Evolutionary conservation across 495 filamentous ascomycete species (phyloP), one percentile per base, ranked within the genome.

Genomic region (Penicillium antarcticum): DNA sequence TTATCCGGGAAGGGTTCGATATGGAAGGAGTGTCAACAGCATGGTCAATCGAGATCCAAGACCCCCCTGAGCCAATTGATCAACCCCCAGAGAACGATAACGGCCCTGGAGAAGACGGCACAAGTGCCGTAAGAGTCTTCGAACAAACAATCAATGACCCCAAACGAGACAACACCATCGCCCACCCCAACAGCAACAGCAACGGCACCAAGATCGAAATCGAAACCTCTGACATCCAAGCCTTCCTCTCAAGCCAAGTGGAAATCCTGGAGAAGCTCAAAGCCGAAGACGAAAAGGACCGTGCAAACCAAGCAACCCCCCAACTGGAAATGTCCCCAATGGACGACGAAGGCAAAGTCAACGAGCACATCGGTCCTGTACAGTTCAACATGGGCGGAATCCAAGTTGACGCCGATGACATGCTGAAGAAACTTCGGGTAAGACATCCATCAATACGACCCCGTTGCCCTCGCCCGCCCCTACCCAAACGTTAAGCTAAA

Each of bases 301-400:
- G 76, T 2, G 62, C 70, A 34, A 66, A 60, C 21, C 72, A 69
- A 50, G 60, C 61, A 51, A 55, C 61, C 14, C 70, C 63, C 17
- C 70, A 70, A 71, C 65, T 74, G 43, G 73, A 75, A 36, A 76
- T 73, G 72, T 71, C 72, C 3, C 69, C 68, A 13, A 57, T 74
- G 51, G 76, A 71, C 52, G 64, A 79, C 37, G 67, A 84, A 61
- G 80, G 82, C 34, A 76, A 78, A 49, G 86, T 95, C 40, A 86
- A 84, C 58, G 90, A 96, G 62, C 90, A 96, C 55, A 95, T 96
- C 52, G 92, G 92, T 0, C 92, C 92, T 3, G 91, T 96, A 51
- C 91, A 97, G 58, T 95, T 96, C 69, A 97, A 97, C 62, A 90
- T 96, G 80, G 92, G 92, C 17, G 92, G 92, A 48, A 96, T 97